Conservation (phyloP, 345 rosid genomes). For the Sapria himalayana region DNA sequence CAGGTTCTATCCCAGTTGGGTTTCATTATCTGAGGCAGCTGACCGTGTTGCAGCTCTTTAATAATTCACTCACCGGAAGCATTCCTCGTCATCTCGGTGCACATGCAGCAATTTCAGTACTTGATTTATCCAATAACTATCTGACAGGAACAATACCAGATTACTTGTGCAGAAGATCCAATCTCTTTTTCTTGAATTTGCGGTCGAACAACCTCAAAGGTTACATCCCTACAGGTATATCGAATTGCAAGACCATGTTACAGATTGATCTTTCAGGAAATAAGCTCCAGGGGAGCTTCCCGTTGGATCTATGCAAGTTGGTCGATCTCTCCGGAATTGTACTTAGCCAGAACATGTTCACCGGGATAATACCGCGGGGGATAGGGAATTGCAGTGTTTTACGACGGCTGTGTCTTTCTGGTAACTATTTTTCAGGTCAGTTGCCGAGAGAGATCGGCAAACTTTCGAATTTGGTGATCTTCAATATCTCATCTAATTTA, state of each 20-base stretch:
- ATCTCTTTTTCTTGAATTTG: constrained; percentile 37
- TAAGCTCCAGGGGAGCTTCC: constrained; percentile 39
- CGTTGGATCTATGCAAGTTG: constrained; percentile 41
- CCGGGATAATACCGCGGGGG: constrained; percentile 47
- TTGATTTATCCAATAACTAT: constrained; percentile 51
- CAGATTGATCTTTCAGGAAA: constrained; percentile 52
- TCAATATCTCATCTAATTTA: constrained; percentile 59
- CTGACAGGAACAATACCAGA: constrained; percentile 49
- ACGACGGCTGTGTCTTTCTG: constrained; percentile 50
- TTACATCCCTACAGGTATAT: constrained; percentile 37
- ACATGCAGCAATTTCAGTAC: constrained; percentile 57
- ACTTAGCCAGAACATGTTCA: constrained; percentile 43
- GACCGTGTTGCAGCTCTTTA: constrained; percentile 53
- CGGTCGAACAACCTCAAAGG: constrained; percentile 56
- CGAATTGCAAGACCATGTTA: constrained; percentile 33
- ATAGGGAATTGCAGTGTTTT: constrained; percentile 42
- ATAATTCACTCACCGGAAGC: constrained; percentile 39
- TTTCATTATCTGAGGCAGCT: constrained; percentile 44
- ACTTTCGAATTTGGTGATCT: constrained; percentile 39
- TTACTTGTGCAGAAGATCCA: constrained; percentile 32
- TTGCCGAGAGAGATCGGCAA: constrained; percentile 60
- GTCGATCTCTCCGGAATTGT: constrained; percentile 46
- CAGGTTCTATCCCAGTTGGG: constrained; percentile 50
- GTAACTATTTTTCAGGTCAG: constrained; percentile 34
- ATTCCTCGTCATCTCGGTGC: constrained; percentile 58